Evolutionary conservation across 225 moss, liverwort and hornwort species (phyloP).

Genomic region (Marchantia polymorpha): DNA sequence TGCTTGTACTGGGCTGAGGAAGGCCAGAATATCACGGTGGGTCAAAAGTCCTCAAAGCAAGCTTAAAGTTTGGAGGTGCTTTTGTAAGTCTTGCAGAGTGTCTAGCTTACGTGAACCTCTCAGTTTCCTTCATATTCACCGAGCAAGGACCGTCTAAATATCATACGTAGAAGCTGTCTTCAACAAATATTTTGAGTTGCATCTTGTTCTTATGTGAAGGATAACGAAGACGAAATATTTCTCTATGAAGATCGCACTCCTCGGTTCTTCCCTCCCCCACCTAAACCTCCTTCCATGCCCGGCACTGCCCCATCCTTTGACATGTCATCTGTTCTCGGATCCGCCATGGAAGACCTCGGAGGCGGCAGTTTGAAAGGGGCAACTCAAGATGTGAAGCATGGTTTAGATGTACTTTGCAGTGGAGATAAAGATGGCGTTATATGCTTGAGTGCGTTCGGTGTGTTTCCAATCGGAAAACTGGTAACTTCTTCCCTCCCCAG

Average conservation of each 20-base stretch:
- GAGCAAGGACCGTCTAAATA: not conserved
- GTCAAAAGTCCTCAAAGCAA: constrained; percentile 19
- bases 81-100: not conserved
- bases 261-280: constrained; percentile 86
- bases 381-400: constrained; percentile 72
- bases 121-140: not conserved
- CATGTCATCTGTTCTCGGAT: constrained; percentile 83
- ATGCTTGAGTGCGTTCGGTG: constrained; percentile 95
- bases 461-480: constrained; percentile 88
- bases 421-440: constrained; percentile 86
- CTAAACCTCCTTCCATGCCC: constrained; percentile 75
- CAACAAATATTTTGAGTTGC: not conserved
- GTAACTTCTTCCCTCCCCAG: constrained; percentile 37
- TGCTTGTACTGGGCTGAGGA: constrained; percentile 96
- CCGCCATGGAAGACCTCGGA: constrained; percentile 67
- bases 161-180: not conserved
- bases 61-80: not conserved
- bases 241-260: constrained; percentile 87
- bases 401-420: constrained; percentile 87
- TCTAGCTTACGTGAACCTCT: not conserved
- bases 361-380: constrained; percentile 73
- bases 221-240: constrained; percentile 71
- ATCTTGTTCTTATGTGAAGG: constrained; percentile 40
- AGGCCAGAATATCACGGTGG: constrained; percentile 56
- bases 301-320: constrained; percentile 87